Percentiles rank a stretch among this genome's conserved stretches.
Evolutionary conservation across 257 asterid species (phyloP).

Genomic region (Cinchona pubescens): DNA sequence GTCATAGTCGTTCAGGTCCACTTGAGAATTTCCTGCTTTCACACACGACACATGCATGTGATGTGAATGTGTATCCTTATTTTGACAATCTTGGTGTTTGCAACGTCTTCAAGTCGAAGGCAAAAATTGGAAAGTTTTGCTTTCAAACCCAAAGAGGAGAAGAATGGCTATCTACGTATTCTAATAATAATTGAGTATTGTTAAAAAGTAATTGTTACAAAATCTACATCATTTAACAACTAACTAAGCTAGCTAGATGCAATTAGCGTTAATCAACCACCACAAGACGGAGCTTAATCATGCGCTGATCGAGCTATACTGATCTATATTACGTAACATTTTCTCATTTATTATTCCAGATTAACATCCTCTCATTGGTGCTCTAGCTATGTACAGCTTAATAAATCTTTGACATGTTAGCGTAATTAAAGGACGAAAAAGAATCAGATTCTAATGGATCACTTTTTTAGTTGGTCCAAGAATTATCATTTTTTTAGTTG

Average conservation of each 20-base stretch:
- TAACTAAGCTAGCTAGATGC: neutral
- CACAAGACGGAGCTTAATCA: neutral
- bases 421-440: constrained; percentile 11
- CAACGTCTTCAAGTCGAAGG: neutral
- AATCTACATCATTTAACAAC: constrained; percentile 1
- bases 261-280: neutral
- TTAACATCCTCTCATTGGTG: neutral
- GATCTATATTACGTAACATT: neutral
- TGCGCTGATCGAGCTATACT: neutral
- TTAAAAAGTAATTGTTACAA: neutral
- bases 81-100: neutral
- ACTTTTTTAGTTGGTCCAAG: neutral
- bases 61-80: neutral
- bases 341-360: neutral
- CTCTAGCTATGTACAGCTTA: neutral
- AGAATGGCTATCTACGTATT: constrained; percentile 14
- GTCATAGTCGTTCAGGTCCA: neutral
- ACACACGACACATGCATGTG: neutral
- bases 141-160: neutral
- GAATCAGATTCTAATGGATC: neutral
- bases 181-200: constrained; percentile 6
- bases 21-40: neutral
- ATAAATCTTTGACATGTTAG: constrained; percentile 19
- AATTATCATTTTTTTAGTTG: neutral
- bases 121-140: neutral